These are phyloP conservation scores for Yarrowia deformans DNA, from an alignment of 805 yeast genomes.

Conservation along the genomic window DNA sequence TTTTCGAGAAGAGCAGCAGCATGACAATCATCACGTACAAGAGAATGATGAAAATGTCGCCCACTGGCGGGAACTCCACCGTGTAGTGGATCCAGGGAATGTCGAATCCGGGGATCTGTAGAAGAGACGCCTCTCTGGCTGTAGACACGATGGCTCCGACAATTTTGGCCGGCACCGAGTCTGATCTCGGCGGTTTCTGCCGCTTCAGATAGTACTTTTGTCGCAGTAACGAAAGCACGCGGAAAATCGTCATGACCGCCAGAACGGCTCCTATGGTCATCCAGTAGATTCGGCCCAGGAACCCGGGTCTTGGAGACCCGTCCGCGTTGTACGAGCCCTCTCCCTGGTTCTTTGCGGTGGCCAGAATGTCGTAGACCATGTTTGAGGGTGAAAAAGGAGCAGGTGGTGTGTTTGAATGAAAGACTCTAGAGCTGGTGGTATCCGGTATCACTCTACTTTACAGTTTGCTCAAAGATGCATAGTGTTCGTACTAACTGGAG, in stretches of 20 bases:
- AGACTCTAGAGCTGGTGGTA: too few species aligned
- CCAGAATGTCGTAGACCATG: slow-evolving; percentile 38
- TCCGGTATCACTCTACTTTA: neutral
- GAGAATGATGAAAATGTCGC: slow-evolving; percentile 22
- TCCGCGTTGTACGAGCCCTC: slow-evolving; percentile 39
- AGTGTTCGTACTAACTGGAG: neutral
- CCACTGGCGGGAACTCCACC: slow-evolving; percentile 29
- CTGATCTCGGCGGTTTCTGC: slow-evolving; percentile 20
- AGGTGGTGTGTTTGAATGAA: neutral
- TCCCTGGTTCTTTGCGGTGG: slow-evolving; percentile 36
- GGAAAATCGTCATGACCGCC: slow-evolving; percentile 40
- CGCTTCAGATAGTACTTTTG: slow-evolving; percentile 8
- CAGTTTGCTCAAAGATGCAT: slow-evolving; percentile 26
- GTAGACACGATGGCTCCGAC: slow-evolving; percentile 21
- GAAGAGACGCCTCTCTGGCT: slow-evolving; percentile 9
- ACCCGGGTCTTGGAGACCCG: slow-evolving; percentile 45
- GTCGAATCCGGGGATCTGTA: slow-evolving; percentile 29
- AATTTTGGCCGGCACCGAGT: slow-evolving; percentile 17
- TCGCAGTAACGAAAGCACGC: slow-evolving; percentile 23
- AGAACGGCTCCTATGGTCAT: slow-evolving; percentile 44
- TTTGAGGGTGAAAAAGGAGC: neutral
- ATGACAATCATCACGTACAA: slow-evolving; percentile 43
- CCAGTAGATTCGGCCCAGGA: slow-evolving; percentile 46
- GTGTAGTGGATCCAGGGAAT: slow-evolving; percentile 26
- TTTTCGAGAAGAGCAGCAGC: slow-evolving; percentile 43